Evolutionary conservation across 1,284 basidiomycete genomes (phyloP).

Genomic region (Puccinia coronata): DNA sequence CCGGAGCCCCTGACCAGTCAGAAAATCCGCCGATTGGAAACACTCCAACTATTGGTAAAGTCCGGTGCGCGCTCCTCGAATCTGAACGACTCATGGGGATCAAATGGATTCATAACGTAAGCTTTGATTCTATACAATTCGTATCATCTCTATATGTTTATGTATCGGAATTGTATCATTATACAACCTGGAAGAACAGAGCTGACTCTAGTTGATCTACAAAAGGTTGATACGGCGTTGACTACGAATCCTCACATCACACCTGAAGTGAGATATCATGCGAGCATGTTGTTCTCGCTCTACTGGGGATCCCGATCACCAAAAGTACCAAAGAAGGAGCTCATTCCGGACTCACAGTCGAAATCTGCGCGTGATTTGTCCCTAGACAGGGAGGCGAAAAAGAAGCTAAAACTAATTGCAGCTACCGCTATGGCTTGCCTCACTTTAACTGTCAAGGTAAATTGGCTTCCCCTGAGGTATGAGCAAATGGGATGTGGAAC

Average conservation of each 20-base stretch:
- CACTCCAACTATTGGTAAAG: constrained; percentile 23
- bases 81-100: constrained; percentile 40
- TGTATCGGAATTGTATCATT: not conserved
- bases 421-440: constrained; percentile 46
- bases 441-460: constrained; percentile 39
- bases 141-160: no score
- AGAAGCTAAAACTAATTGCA: constrained; percentile 45
- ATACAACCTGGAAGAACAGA: not conserved
- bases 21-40: not conserved
- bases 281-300: constrained; percentile 38
- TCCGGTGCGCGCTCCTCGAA: constrained; percentile 31
- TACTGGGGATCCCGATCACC: constrained; percentile 38
- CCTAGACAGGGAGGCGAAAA: constrained; percentile 14
- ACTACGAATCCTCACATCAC: constrained; percentile 43
- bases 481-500: not conserved
- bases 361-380: constrained; percentile 4
- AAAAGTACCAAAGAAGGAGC: not conserved
- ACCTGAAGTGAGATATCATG: constrained; percentile 42
- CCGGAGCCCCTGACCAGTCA: not conserved
- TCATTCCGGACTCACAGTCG: not conserved
- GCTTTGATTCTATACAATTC: not conserved
- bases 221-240: constrained; percentile 34
- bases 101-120: constrained; percentile 44
- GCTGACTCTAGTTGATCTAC: not conserved
- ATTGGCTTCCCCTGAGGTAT: not conserved